Evolutionary conservation across 805 yeast species (phyloP), one percentile per base, ranked within the genome.

Genomic region (Metschnikowia lachancei): DNA sequence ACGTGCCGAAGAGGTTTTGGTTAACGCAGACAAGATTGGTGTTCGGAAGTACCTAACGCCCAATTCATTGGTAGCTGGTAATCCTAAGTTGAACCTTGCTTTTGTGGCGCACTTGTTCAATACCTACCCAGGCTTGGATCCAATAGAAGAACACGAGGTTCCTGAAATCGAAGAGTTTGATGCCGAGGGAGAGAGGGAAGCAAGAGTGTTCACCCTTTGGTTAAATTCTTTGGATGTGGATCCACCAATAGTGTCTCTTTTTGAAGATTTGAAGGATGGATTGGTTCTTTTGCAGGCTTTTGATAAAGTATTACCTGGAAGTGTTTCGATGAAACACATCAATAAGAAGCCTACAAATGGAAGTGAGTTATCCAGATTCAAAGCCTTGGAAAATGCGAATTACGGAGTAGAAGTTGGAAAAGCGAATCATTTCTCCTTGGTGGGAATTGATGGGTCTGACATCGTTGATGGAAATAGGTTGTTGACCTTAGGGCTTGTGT

Each of bases 151-250:
- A 69, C 76, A 73, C 48, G 97, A 92, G 66, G 85, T 83, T 58
- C 87, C 94, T 24, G 98, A 91, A 64, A 88, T 94, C 57, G 99
- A 94, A 72, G 98, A 89, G 57, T 94, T 94, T 61, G 99, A 94
- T 65, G 99, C 99, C 20, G 99, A 94, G 71, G 99, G 99, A 53
- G 99, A 94, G 72, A 87, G 99, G 72, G 99, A 94, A 72, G 99
- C 99, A 3, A 81, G 99, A 67, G 99, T 94, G 11, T 94, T 94
- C 71, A 94, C 99, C 5, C 73, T 94, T 61, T 94, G 99, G 99
- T 80, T 94, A 63, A 94, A 94, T 70, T 89, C 97, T 1, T 77
- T 94, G 59, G 98, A 94, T 56, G 98, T 94, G 13, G 94, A 91
- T 53, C 97, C 98, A 22, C 87, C 97, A 20, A 92, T 94, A 49